Evolutionary conservation across 164 flowering plant species (phyloP).

Genomic region (Vitis vinifera): ASM3070453v1 NC_081823.1:3511501-3512000

Average conservation of each 20-base stretch:
- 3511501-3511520: conserved; percentile 86
- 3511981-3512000: neutral
- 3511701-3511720: too few species aligned
- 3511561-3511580: neutral
- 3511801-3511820: neutral
- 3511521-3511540: neutral
- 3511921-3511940: neutral
- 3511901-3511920: too few species aligned
- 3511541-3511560: too few species aligned
- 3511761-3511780: neutral
- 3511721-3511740: too few species aligned
- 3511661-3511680: too few species aligned
- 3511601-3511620: neutral
- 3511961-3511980: neutral
- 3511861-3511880: neutral
- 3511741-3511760: neutral
- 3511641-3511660: too few species aligned
- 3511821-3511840: neutral
- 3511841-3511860: neutral
- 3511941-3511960: neutral
- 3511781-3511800: neutral
- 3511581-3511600: neutral
- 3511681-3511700: too few species aligned
- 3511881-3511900: neutral
- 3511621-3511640: too few species aligned